These are phyloP conservation scores for Triangularia setosa DNA, from an alignment of 2,329 filamentous ascomycete species.

Conservation along the genomic window DNA sequence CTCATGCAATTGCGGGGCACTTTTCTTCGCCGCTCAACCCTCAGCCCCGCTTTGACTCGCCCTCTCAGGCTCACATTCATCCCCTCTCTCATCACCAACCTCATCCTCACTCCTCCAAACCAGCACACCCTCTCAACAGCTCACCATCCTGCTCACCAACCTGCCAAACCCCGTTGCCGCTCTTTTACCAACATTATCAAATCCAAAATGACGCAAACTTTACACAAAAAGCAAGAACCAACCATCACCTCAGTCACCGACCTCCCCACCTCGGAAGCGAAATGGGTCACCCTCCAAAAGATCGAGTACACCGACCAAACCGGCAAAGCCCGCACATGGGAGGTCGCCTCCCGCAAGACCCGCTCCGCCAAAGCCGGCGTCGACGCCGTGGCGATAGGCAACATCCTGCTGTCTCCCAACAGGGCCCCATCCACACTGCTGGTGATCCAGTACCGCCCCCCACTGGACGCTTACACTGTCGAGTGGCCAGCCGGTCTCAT, in stretches of 20 bases:
- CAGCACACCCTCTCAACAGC: no score
- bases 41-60: neutral
- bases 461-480: constrained; percentile 48
- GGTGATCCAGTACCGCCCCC: constrained; percentile 51
- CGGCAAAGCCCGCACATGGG: constrained; percentile 54
- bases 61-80: neutral
- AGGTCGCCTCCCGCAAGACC: constrained; percentile 56
- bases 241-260: constrained; percentile 44
- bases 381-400: constrained; percentile 61
- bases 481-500: constrained; percentile 53
- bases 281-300: constrained; percentile 54
- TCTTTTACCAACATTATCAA: constrained; percentile 28
- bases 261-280: constrained; percentile 48
- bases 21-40: constrained; percentile 9
- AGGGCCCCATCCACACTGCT: constrained; percentile 44
- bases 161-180: neutral
- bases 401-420: constrained; percentile 49
- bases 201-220: constrained; percentile 33
- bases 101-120: neutral
- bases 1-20: constrained; percentile 7
- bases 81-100: neutral
- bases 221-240: constrained; percentile 41
- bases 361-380: constrained; percentile 46
- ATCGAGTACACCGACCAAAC: constrained; percentile 56
- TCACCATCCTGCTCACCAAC: no score